Evolutionary conservation across 176 grass and related monocot genomes (phyloP).

Genomic region (Rhynchospora breviuscula): DNA sequence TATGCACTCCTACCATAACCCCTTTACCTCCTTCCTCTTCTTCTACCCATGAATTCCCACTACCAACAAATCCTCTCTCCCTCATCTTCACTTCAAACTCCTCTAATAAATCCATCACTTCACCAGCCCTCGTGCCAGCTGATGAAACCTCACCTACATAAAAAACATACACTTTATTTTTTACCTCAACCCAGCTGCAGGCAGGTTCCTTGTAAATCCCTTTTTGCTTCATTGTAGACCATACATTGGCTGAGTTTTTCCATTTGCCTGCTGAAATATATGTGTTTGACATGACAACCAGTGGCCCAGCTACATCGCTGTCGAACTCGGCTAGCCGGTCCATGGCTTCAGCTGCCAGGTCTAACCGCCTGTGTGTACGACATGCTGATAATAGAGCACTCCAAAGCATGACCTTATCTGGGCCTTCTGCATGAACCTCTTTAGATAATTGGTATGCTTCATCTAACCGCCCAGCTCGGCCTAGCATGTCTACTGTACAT

Average conservation of each 20-base stretch:
- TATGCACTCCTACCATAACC: constrained; percentile 61
- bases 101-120: constrained; percentile 51
- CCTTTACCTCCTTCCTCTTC: constrained; percentile 36
- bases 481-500: constrained; percentile 33
- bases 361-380: constrained; percentile 46
- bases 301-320: constrained; percentile 48
- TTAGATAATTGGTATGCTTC: neutral
- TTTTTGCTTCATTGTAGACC: constrained; percentile 44
- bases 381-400: constrained; percentile 67
- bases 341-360: constrained; percentile 44
- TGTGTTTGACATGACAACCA: constrained; percentile 69
- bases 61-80: constrained; percentile 51
- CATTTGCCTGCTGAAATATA: constrained; percentile 54
- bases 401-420: constrained; percentile 55
- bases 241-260: constrained; percentile 31
- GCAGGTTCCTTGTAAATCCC: constrained; percentile 67
- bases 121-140: constrained; percentile 21
- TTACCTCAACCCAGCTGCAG: constrained; percentile 83
- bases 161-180: constrained; percentile 52
- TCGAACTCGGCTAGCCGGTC: constrained; percentile 45
- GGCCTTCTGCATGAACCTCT: constrained; percentile 27
- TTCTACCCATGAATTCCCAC: constrained; percentile 33
- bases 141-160: constrained; percentile 36
- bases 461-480: neutral
- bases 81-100: constrained; percentile 58